Evolutionary conservation across 2,329 filamentous ascomycete species (phyloP).

Genomic region (Phyllosticta citrichinensis): DNA sequence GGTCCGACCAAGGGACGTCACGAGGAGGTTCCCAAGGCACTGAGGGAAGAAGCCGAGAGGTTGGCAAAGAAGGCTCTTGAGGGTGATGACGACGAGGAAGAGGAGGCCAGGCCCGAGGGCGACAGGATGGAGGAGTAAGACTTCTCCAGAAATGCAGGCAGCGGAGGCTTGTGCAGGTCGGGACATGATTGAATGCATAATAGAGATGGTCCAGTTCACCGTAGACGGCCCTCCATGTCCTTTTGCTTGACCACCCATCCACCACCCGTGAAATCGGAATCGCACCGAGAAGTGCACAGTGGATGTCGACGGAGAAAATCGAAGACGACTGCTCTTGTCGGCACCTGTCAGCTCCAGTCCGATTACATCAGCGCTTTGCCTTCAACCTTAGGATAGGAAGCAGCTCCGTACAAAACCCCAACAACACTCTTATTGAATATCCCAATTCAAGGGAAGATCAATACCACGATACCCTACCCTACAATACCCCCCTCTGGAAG

Average conservation of each 20-base stretch:
- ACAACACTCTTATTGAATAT: not conserved
- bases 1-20: slow-evolving; percentile 90
- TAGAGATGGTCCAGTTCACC: not conserved
- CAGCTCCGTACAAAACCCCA: not conserved
- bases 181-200: not conserved
- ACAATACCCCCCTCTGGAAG: not conserved
- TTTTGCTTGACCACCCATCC: not conserved
- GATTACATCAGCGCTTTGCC: not conserved
- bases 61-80: slow-evolving; percentile 86
- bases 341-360: no score
- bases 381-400: not conserved
- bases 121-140: slow-evolving; percentile 84
- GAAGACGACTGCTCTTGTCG: not conserved
- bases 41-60: slow-evolving; percentile 85
- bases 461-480: not conserved
- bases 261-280: no score
- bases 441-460: not conserved
- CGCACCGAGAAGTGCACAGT: not conserved
- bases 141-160: not conserved
- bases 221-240: not conserved
- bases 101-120: slow-evolving; percentile 52
- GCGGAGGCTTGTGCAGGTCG: not conserved
- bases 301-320: not conserved
- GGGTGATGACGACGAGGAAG: slow-evolving; percentile 72
- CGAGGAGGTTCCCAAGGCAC: slow-evolving; percentile 81